Conservation (phyloP, 2,329 filamentous ascomycete species). For the Exophiala aquamarina region DNA sequence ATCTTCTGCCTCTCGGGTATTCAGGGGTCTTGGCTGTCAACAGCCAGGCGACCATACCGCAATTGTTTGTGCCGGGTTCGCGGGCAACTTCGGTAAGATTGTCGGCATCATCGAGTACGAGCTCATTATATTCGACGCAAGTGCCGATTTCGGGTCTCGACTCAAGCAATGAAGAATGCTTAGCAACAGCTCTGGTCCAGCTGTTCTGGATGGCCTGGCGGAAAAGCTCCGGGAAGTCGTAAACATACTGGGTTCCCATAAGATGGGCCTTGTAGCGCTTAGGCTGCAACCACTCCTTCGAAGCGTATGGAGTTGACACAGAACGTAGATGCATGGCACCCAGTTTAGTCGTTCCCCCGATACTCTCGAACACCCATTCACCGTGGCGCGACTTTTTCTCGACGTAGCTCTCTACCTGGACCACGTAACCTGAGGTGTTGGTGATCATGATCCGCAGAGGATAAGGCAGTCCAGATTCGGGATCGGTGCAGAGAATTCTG, state of each 20-base stretch:
- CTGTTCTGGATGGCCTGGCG: slow-evolving; percentile 95
- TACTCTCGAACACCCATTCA: slow-evolving; percentile 98
- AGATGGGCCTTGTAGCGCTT: slow-evolving; percentile 99
- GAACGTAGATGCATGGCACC: slow-evolving; percentile 92
- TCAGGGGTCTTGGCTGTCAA: slow-evolving; percentile 93
- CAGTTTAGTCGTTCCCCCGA: slow-evolving; percentile 91
- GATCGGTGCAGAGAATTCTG: slow-evolving; percentile 95
- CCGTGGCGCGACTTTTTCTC: slow-evolving; percentile 98
- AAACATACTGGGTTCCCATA: slow-evolving; percentile 99
- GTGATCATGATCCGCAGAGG: slow-evolving; percentile 94
- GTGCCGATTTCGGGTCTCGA: slow-evolving; percentile 84
- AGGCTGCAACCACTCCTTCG: slow-evolving; percentile 97
- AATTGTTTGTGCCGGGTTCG: slow-evolving; percentile 90
- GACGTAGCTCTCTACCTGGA: slow-evolving; percentile 95
- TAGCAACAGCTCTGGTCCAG: slow-evolving; percentile 75
- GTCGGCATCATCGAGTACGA: slow-evolving; percentile 92
- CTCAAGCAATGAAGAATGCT: slow-evolving; percentile 70
- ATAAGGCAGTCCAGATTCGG: slow-evolving; percentile 76
- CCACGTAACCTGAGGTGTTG: slow-evolving; percentile 97
- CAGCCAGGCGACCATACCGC: slow-evolving; percentile 98
- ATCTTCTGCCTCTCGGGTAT: slow-evolving; percentile 87
- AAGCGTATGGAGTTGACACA: slow-evolving; percentile 89
- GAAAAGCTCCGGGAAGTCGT: slow-evolving; percentile 99
- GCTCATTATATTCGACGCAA: slow-evolving; percentile 90
- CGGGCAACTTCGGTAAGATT: slow-evolving; percentile 90